Evolutionary conservation across 192 early-diverging fungal species (phyloP), one percentile per base, ranked within the genome.

Genomic region (Podila epicladia): DNA sequence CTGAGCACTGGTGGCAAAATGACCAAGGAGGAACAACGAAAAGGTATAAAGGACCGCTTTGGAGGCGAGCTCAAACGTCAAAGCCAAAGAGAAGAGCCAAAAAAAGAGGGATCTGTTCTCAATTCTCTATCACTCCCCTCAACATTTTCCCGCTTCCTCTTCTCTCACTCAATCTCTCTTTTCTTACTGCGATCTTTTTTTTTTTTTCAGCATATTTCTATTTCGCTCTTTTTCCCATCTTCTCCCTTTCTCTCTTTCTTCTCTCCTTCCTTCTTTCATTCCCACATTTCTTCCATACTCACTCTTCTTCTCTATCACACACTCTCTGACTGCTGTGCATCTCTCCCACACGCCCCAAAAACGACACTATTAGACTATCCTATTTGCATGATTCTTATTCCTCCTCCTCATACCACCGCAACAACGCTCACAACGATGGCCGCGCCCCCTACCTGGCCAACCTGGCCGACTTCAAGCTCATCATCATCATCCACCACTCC

Each of bases 401-500:
- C 26, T 55, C 29, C 64, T 38, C 35, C 49, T 19, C 35, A n/a
- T 1, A 51, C 62, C 7, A 38, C 74, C 11, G 65, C 57, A 33
- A 45, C 71, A 26, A 15, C 58, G 13, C 2, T 28, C 15, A 38
- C 58, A 32, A 28, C 58, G 0, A 61, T 45, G 41, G 15, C 2
- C 41, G 41, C 7, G 41, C 38, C 38, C 12, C 29, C 29, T 3
- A 29, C 29, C 29, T 29, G 33, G 3, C 41, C 41, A 45, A 15
- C 11, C 13, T 8, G 41, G 8, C 13, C 41, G 29, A 62, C 69
- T 1, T 49, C n/a, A n/a, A n/a, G n/a, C n/a, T n/a, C n/a, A n/a
- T n/a, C 69, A 45, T 51, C 60, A 8, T 48, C 60, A n/a, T 50
- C 69, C 1, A 70, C 60, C n/a, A 61, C 60, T 5, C 17, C 41